Conservation (phyloP, 2,329 filamentous ascomycete genomes). For the Epichloe coenophiala region DNA sequence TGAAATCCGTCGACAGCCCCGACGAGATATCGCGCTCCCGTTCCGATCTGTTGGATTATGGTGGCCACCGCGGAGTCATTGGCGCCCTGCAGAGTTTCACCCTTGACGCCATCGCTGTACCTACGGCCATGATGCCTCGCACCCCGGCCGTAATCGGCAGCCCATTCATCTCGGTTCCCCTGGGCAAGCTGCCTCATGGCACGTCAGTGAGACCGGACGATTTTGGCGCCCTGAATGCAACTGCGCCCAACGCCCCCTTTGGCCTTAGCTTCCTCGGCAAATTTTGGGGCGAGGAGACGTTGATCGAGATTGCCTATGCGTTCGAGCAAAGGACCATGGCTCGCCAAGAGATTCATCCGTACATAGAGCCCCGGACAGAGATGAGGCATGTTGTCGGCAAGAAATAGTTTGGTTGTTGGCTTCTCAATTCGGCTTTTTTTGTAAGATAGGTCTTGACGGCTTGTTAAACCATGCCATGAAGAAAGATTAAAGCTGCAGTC, state of each 20-base stretch:
- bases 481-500: too few species aligned
- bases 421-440: not conserved
- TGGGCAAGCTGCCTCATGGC: conserved; percentile 42
- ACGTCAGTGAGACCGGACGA: conserved; percentile 30
- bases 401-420: not conserved
- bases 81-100: conserved; percentile 40
- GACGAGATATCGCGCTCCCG: conserved; percentile 46
- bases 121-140: conserved; percentile 32
- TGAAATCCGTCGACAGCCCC: conserved; percentile 40
- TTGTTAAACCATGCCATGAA: too few species aligned
- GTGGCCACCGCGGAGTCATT: conserved; percentile 42
- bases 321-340: conserved; percentile 45
- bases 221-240: conserved; percentile 32
- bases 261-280: conserved; percentile 48
- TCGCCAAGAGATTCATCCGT: conserved; percentile 14
- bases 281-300: conserved; percentile 42
- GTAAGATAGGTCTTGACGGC: too few species aligned
- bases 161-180: conserved; percentile 46
- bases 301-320: conserved; percentile 54
- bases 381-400: conserved; percentile 12
- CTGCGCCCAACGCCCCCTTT: conserved; percentile 44
- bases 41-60: conserved; percentile 34
- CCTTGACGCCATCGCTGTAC: conserved; percentile 47
- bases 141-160: conserved; percentile 43
- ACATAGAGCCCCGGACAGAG: conserved; percentile 19